phyloP scores from a whole-genome alignment of 352 stramenopile species.

The Plasmopara muralis region DNA sequence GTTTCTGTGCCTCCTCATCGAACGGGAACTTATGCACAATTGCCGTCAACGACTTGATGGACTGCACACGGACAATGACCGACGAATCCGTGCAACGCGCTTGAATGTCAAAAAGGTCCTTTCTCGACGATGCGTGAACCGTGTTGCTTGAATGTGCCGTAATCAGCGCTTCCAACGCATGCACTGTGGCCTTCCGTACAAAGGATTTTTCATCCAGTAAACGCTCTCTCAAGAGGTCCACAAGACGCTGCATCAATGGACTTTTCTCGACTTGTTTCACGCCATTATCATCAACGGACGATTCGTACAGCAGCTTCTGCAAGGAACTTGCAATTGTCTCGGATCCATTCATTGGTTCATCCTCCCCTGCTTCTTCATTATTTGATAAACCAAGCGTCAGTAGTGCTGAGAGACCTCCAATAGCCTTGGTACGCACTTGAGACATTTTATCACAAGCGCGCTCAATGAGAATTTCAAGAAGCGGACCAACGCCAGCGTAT shows the following conservation, averaged over 20 bases:
- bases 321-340: constrained; percentile 43
- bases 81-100: constrained; percentile 67
- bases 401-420: constrained; percentile 62
- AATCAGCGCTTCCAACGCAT: constrained; percentile 69
- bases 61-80: constrained; percentile 71
- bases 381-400: constrained; percentile 47
- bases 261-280: constrained; percentile 42
- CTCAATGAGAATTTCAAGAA: constrained; percentile 68
- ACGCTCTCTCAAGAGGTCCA: constrained; percentile 68
- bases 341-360: constrained; percentile 27
- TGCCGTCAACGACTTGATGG: constrained; percentile 71
- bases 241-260: constrained; percentile 52
- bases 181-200: constrained; percentile 69
- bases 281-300: constrained; percentile 22
- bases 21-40: constrained; percentile 67
- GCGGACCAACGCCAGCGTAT: constrained; percentile 45
- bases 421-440: constrained; percentile 71
- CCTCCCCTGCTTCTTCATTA: constrained; percentile 13
- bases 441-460: constrained; percentile 75
- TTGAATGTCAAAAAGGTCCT: constrained; percentile 75
- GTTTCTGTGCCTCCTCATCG: constrained; percentile 60
- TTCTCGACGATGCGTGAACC: constrained; percentile 47
- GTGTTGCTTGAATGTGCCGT: constrained; percentile 35
- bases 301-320: constrained; percentile 42
- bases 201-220: constrained; percentile 80